These are phyloP conservation scores for Elsinoe perseae DNA, from an alignment of 2,329 filamentous ascomycete genomes.

Conservation along the genomic window DNA sequence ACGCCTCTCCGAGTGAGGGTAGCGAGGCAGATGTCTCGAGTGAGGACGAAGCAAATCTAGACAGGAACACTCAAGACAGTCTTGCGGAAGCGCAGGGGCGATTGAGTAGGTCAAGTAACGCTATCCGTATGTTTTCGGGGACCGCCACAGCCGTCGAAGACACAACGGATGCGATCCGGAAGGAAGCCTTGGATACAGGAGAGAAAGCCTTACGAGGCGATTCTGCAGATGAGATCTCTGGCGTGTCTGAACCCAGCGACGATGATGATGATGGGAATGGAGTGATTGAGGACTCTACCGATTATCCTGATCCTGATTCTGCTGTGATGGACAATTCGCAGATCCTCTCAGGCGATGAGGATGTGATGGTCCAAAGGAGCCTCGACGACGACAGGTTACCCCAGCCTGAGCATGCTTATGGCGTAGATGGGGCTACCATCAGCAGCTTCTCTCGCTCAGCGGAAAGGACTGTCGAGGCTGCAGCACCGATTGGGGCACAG, in stretches of 20 bases:
- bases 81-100: not conserved
- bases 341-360: not conserved
- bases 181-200: not conserved
- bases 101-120: not conserved
- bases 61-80: not conserved
- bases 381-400: not conserved
- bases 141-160: not conserved
- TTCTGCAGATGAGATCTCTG: not conserved
- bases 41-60: not conserved
- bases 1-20: constrained; percentile 7
- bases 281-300: not conserved
- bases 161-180: not conserved
- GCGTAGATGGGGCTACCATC: not conserved
- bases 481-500: not conserved
- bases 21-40: constrained; percentile 15
- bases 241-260: not conserved
- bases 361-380: not conserved
- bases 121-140: not conserved
- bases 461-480: not conserved
- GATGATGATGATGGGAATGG: not conserved
- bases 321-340: not conserved
- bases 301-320: not conserved
- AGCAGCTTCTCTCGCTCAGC: not conserved
- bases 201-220: not conserved
- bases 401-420: not conserved